phyloP scores from a whole-genome alignment of 352 stramenopile genomes.

The Globisporangium spinosum region DNA sequence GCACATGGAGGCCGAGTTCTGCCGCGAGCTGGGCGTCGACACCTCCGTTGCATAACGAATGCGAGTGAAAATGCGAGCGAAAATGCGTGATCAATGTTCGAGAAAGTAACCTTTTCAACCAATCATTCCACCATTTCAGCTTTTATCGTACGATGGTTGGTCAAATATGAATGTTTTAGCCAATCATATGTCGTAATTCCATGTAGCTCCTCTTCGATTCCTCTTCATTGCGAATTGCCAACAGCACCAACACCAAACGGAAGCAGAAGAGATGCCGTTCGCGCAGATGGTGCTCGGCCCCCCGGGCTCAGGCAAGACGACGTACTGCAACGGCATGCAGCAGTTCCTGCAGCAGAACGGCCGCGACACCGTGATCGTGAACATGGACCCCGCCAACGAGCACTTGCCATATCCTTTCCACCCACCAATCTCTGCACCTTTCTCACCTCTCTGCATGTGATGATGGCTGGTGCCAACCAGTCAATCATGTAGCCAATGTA shows the following conservation, averaged over 20 bases:
- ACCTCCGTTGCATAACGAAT: conserved; percentile 17
- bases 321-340: conserved; percentile 98
- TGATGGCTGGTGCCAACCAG: neutral
- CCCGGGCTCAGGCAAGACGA: conserved; percentile 94
- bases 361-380: conserved; percentile 89
- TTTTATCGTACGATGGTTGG: neutral
- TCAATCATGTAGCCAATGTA: neutral
- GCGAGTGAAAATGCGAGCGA: neutral
- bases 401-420: conserved; percentile 42
- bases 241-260: neutral
- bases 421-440: neutral
- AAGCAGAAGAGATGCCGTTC: conserved; percentile 48
- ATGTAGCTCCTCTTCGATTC: neutral
- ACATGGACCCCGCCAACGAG: conserved; percentile 98
- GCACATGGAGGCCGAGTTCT: conserved; percentile 78
- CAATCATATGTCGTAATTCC: neutral
- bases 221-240: neutral
- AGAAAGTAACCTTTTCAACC: neutral
- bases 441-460: neutral
- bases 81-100: neutral
- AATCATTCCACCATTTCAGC: neutral
- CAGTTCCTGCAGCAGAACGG: conserved; percentile 81
- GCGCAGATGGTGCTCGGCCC: conserved; percentile 72
- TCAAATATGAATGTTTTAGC: neutral
- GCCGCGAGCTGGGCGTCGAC: conserved; percentile 63